Conservation (phyloP, 2,329 filamentous ascomycete genomes). For the Stagonosporopsis chrysanthemi region DNA sequence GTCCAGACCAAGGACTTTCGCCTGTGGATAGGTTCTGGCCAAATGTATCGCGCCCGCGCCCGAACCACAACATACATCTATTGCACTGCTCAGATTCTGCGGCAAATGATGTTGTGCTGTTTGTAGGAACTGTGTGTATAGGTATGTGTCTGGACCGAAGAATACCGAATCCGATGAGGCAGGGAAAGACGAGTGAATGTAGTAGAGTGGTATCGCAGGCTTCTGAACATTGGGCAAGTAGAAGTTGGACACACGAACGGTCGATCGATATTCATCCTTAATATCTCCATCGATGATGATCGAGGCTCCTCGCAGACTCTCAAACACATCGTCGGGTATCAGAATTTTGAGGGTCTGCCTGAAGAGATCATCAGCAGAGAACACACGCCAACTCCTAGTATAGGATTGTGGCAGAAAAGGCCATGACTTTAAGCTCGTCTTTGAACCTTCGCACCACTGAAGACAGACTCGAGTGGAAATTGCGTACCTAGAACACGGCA, state of each 20-base stretch:
- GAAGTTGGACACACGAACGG: slow-evolving; percentile 33
- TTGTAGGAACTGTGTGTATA: slow-evolving; percentile 31
- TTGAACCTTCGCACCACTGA: neutral
- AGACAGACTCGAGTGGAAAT: neutral
- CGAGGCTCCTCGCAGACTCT: slow-evolving; percentile 13
- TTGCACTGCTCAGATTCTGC: slow-evolving; percentile 18
- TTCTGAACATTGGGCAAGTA: slow-evolving; percentile 23
- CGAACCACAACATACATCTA: slow-evolving; percentile 36
- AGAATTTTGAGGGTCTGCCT: slow-evolving; percentile 25
- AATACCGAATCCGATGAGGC: slow-evolving; percentile 32
- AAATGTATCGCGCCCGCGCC: slow-evolving; percentile 37
- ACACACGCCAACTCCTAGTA: neutral
- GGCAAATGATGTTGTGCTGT: slow-evolving; percentile 19
- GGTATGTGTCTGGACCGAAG: slow-evolving; percentile 36
- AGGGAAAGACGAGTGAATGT: slow-evolving; percentile 35
- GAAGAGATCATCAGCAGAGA: neutral
- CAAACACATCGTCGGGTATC: slow-evolving; percentile 25
- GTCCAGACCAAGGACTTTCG: slow-evolving; percentile 30
- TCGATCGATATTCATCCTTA: slow-evolving; percentile 23
- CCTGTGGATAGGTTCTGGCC: slow-evolving; percentile 26
- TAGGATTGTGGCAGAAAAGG: neutral
- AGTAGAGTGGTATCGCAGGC: slow-evolving; percentile 22
- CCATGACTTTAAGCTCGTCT: neutral
- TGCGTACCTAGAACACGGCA: slow-evolving; percentile 29
- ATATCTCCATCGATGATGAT: slow-evolving; percentile 12